A percentile compares a stretch with the other conserved stretches of the same genome.
phyloP scores from a whole-genome alignment of 2,329 filamentous ascomycete species.

The Beauveria australis region DNA sequence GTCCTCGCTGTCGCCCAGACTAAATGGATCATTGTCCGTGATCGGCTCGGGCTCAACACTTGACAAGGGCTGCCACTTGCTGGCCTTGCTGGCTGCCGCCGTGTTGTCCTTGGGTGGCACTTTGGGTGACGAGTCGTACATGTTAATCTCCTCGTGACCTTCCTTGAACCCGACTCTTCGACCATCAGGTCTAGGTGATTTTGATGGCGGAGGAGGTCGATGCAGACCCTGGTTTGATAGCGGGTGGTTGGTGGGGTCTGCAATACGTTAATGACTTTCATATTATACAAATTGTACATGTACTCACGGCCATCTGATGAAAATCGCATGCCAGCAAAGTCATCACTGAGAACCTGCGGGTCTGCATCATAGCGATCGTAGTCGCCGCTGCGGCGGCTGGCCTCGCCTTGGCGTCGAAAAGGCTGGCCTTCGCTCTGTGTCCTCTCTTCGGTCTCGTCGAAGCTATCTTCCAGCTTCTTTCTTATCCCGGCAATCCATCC shows the following conservation, averaged over 20 bases:
- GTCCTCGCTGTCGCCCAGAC: conserved; percentile 89
- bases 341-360: conserved; percentile 79
- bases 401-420: conserved; percentile 49
- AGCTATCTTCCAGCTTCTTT: conserved; percentile 88
- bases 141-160: conserved; percentile 67
- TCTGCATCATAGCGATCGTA: conserved; percentile 92
- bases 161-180: conserved; percentile 52
- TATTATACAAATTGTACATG: background rate
- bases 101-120: conserved; percentile 43
- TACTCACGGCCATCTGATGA: conserved; percentile 53
- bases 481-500: conserved; percentile 84
- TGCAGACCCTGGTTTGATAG: conserved; percentile 73
- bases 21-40: conserved; percentile 90
- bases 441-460: conserved; percentile 56
- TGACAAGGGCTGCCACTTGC: conserved; percentile 96
- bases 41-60: conserved; percentile 74
- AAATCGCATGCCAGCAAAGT: conserved; percentile 68
- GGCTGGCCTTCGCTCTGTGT: conserved; percentile 23
- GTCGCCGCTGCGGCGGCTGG: conserved; percentile 68
- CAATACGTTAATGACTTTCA: conserved; percentile 12
- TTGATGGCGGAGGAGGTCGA: conserved; percentile 52
- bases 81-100: conserved; percentile 52
- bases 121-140: conserved; percentile 59
- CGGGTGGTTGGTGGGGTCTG: conserved; percentile 44
- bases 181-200: conserved; percentile 42